These are phyloP conservation scores for Mortierella sp. DNA, from an alignment of 371 early-diverging fungal species.

Conservation along the genomic window DNA sequence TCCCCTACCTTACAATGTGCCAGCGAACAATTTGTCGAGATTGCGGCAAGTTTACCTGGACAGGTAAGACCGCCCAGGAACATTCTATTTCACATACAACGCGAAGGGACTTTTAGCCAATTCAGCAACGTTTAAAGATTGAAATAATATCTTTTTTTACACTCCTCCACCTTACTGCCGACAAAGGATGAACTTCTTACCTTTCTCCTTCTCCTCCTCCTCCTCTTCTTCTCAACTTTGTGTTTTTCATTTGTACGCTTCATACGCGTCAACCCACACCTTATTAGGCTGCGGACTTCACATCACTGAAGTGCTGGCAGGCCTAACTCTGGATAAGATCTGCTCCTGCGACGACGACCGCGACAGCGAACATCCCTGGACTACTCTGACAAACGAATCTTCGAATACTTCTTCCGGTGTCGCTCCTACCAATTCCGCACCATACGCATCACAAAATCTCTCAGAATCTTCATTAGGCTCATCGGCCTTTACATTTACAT, in stretches of 20 bases:
- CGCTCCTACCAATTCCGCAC: not conserved
- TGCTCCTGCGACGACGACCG: conserved; percentile 39
- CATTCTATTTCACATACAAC: not conserved
- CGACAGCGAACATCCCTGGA: conserved; percentile 38
- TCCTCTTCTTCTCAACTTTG: too few species aligned
- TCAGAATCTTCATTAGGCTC: not conserved
- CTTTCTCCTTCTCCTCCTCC: not conserved
- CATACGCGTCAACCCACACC: not conserved
- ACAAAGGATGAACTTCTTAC: not conserved
- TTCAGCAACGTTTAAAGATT: not conserved
- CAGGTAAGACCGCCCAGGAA: conserved; percentile 6
- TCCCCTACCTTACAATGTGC: conserved; percentile 1
- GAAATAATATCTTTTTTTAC: not conserved
- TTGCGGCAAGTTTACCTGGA: conserved; percentile 27
- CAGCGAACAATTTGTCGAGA: conserved; percentile 13
- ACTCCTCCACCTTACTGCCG: not conserved
- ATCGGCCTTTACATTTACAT: too few species aligned
- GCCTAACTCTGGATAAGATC: conserved; percentile 25
- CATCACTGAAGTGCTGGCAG: conserved; percentile 30
- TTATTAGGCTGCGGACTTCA: conserved; percentile 33
- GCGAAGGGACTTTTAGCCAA: not conserved
- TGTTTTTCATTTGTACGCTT: not conserved
- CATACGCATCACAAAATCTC: not conserved
- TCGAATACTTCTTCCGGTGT: not conserved
- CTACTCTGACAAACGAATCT: not conserved